Evolutionary conservation across 139 green algal genomes (phyloP), one percentile per base, ranked within the genome.

Genomic region (Parachlorella kessleri): DNA sequence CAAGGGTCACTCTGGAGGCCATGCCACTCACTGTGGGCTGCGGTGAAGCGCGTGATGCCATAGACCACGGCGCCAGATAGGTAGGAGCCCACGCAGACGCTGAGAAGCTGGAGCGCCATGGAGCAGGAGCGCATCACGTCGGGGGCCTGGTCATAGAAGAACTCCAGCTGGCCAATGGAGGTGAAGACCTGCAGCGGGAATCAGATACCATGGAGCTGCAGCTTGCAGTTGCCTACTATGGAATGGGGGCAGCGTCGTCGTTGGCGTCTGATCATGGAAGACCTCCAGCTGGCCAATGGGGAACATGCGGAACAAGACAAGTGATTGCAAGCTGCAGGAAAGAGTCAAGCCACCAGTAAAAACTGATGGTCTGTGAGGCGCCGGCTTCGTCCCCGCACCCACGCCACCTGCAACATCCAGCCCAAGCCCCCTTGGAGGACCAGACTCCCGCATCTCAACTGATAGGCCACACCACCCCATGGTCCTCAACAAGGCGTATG

Each of bases 81-180:
- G 89, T 98, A 98, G 75, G 80, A 90, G 68, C 95, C 95, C 35
- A 97, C 83, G 48, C 85, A 86, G 32, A 93, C 95, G 54, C 79
- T 90, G 68, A 95, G 88, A 75, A 98, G 89, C 85, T 94, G 86
- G 59, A 98, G 84, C 3, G 95, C 95, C 89, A 96, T 96, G 85
- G 85, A 94, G 79, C 92, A 97, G 69, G 84, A 93, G 69, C 95
- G 89, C 95, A 98, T 98, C 32, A 96, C 89, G 64, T 97, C 93
- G 36, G 95, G 95, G 6, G 94, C 92, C 86, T 97, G 89, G 85
- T 97, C 91, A 74, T 98, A 98, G 85, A 98, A 98, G 78, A 98
- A 97, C 86, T 98, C 95, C 39, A 98, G 88, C 88, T 98, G 94
- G 1, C 91, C 94, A 55, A 98, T 96, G 55, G 86, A 93, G 6